A percentile compares a stretch with the other conserved stretches of the same genome.
These are phyloP conservation scores for Boletus speciosus DNA, from an alignment of 768 basidiomycete genomes.

Conservation along the genomic window DNA sequence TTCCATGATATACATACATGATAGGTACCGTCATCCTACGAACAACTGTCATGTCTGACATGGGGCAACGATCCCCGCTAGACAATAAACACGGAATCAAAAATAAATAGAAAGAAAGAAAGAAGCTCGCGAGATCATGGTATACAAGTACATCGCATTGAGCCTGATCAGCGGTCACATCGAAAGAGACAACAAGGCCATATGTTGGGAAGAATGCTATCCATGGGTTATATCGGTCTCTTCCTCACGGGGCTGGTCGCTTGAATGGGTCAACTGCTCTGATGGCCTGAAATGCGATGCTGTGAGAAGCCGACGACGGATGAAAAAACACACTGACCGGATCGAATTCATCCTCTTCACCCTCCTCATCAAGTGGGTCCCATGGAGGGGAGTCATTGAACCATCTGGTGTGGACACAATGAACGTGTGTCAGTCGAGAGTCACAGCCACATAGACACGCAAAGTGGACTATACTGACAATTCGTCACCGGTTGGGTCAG, in stretches of 20 bases:
- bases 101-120: too few relatives aligned
- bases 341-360: constrained; percentile 19
- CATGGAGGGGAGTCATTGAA: constrained; percentile 16
- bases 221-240: background rate
- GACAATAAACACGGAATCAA: too few relatives aligned
- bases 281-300: constrained; percentile 1
- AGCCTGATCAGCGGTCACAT: background rate
- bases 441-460: too few relatives aligned
- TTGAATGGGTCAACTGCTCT: constrained; percentile 9
- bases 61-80: too few relatives aligned
- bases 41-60: too few relatives aligned
- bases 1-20: too few relatives aligned
- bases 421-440: background rate
- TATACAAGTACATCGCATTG: background rate
- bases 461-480: constrained; percentile 13
- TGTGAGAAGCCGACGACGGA: background rate
- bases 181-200: background rate
- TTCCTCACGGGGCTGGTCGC: background rate
- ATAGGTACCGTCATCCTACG: too few relatives aligned
- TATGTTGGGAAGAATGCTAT: background rate
- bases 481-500: constrained; percentile 13
- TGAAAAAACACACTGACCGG: constrained; percentile 4
- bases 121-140: too few relatives aligned
- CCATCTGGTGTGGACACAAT: constrained; percentile 17
- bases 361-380: constrained; percentile 27